phyloP scores from a whole-genome alignment of 2,329 filamentous ascomycete genomes.

The Aureobasidium leucospermi region DNA sequence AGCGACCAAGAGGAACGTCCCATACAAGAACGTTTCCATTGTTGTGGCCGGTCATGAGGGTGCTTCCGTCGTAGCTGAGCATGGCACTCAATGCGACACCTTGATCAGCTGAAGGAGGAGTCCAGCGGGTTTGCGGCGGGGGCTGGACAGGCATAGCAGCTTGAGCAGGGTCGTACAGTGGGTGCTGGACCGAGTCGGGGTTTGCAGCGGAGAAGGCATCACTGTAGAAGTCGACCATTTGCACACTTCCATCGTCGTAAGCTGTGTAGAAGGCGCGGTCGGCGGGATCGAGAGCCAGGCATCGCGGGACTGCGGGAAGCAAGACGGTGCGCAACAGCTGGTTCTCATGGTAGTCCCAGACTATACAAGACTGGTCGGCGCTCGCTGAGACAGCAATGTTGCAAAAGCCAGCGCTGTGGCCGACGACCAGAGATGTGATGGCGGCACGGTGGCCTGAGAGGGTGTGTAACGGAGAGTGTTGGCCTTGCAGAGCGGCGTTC shows the following conservation, averaged over 20 bases:
- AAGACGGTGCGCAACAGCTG: conserved; percentile 73
- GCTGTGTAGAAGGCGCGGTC: conserved; percentile 76
- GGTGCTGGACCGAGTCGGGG: conserved; percentile 25
- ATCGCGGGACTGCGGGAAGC: conserved; percentile 65
- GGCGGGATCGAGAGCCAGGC: conserved; percentile 70
- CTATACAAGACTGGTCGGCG: conserved; percentile 77
- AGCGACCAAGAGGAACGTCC: conserved; percentile 66
- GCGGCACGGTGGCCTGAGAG: conserved; percentile 70
- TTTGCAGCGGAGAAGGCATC: conserved; percentile 34
- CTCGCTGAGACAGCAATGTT: conserved; percentile 80
- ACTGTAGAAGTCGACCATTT: conserved; percentile 64
- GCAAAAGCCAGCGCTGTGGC: conserved; percentile 62
- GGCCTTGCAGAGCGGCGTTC: conserved; percentile 42
- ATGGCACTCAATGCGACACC: conserved; percentile 62
- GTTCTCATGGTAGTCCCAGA: conserved; percentile 87
- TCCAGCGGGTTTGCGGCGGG: conserved; percentile 28
- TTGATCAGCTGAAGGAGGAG: conserved; percentile 39
- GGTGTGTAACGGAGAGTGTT: conserved; percentile 64
- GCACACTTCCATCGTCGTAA: conserved; percentile 72
- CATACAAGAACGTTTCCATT: conserved; percentile 73
- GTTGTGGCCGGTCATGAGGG: conserved; percentile 70
- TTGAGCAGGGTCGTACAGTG: conserved; percentile 49
- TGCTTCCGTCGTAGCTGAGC: conserved; percentile 75
- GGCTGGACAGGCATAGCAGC: conserved; percentile 44
- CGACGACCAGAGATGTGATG: conserved; percentile 56